phyloP scores from a whole-genome alignment of 73 alveolate species.

The Tetrahymena elliotti region DNA sequence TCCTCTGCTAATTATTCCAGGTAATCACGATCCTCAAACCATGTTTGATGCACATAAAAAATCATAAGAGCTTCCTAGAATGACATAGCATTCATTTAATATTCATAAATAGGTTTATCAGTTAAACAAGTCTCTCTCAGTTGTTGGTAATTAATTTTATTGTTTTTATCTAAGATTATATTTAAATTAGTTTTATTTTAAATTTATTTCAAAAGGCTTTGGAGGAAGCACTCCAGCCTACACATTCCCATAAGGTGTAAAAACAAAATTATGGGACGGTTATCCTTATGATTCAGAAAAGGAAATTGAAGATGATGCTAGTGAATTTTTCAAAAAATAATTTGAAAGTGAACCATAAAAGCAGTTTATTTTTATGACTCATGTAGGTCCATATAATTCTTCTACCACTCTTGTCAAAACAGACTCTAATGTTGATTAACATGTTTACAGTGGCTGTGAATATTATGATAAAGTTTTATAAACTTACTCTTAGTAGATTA shows the following conservation, averaged over 20 bases:
- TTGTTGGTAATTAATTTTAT: not conserved
- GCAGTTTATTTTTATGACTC: not conserved
- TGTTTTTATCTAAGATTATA: not conserved
- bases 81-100: not conserved
- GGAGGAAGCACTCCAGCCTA: not conserved
- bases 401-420: not conserved
- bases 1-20: not conserved
- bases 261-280: not conserved
- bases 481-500: not conserved
- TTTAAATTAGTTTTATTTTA: not conserved
- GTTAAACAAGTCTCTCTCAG: not conserved
- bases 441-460: not conserved
- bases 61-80: not conserved
- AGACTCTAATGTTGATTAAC: not conserved
- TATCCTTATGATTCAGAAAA: not conserved
- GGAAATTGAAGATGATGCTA: not conserved
- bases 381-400: not conserved
- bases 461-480: not conserved
- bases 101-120: not conserved
- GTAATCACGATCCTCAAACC: not conserved
- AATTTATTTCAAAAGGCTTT: not conserved
- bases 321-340: not conserved
- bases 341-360: not conserved
- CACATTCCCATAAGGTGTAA: not conserved
- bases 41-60: not conserved